phyloP scores from a whole-genome alignment of 2,329 filamentous ascomycete species.

The Clarireedia hainanense region DNA sequence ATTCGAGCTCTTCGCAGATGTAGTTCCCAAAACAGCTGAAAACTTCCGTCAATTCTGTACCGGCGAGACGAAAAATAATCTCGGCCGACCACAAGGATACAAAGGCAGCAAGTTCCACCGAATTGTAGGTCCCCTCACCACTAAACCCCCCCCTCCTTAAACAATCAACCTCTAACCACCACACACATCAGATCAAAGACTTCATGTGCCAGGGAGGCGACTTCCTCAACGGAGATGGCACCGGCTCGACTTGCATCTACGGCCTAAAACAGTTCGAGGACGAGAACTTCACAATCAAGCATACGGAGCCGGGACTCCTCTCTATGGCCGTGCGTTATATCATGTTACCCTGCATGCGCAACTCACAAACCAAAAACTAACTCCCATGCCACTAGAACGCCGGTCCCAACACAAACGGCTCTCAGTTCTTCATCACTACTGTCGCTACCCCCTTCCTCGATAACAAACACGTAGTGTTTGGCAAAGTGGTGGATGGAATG shows the following conservation, averaged over 20 bases:
- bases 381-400: slow-evolving; percentile 55
- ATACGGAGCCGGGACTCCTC: slow-evolving; percentile 71
- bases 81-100: slow-evolving; percentile 80
- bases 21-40: slow-evolving; percentile 81
- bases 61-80: slow-evolving; percentile 74
- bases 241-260: slow-evolving; percentile 82
- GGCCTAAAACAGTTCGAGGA: slow-evolving; percentile 78
- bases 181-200: slow-evolving; percentile 62
- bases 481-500: slow-evolving; percentile 81
- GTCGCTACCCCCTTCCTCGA: slow-evolving; percentile 81
- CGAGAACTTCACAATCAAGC: slow-evolving; percentile 78
- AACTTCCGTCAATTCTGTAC: slow-evolving; percentile 98
- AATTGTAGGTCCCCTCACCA: slow-evolving; percentile 52
- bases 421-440: slow-evolving; percentile 96
- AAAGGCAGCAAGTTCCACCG: slow-evolving; percentile 93
- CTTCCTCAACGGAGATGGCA: slow-evolving; percentile 89
- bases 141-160: neutral
- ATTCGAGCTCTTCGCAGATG: slow-evolving; percentile 82
- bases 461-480: slow-evolving; percentile 92
- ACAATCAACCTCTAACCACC: neutral
- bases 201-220: slow-evolving; percentile 99
- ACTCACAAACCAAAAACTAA: slow-evolving; percentile 1
- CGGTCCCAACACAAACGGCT: slow-evolving; percentile 87
- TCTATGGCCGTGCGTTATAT: slow-evolving; percentile 75
- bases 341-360: neutral